These are phyloP conservation scores for Coemansia sp. DNA, from an alignment of 192 early-diverging fungal species.

Conservation along the genomic window DNA sequence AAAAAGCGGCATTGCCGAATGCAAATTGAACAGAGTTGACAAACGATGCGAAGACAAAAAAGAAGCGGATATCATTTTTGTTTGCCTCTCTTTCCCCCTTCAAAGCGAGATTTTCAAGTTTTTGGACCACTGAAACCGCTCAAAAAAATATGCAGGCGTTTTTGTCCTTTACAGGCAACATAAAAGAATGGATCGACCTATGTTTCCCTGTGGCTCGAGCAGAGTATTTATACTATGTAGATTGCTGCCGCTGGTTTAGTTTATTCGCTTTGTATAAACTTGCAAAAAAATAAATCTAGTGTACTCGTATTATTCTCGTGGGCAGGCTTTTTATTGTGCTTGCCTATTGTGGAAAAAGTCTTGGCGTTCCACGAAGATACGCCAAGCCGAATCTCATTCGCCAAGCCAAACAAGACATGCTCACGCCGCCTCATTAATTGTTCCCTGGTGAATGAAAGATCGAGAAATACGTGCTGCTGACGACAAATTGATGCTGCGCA, in stretches of 20 bases:
- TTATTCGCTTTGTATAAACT: background rate
- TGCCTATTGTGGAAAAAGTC: background rate
- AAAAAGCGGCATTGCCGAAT: slow-evolving; percentile 50
- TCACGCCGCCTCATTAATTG: background rate
- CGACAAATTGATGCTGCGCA: slow-evolving; percentile 1
- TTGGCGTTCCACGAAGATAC: background rate
- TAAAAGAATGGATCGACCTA: background rate
- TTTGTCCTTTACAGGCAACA: background rate
- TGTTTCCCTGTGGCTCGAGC: no score
- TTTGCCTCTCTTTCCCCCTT: background rate
- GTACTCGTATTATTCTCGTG: background rate
- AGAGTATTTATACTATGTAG: no score
- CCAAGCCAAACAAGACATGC: background rate
- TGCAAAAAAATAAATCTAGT: background rate
- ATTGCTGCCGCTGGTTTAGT: no score
- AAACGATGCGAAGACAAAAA: slow-evolving; percentile 15
- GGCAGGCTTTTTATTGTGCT: background rate
- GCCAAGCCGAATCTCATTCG: background rate
- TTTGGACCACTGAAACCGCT: background rate
- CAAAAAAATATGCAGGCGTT: no score
- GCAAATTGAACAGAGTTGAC: slow-evolving; percentile 26
- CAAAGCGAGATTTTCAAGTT: background rate
- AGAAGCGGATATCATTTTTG: slow-evolving; percentile 7
- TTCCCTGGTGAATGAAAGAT: background rate
- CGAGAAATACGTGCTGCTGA: background rate